Base-by-base conservation (phyloP, 73 alveolate species). In the Stentor coeruleus region DNA sequence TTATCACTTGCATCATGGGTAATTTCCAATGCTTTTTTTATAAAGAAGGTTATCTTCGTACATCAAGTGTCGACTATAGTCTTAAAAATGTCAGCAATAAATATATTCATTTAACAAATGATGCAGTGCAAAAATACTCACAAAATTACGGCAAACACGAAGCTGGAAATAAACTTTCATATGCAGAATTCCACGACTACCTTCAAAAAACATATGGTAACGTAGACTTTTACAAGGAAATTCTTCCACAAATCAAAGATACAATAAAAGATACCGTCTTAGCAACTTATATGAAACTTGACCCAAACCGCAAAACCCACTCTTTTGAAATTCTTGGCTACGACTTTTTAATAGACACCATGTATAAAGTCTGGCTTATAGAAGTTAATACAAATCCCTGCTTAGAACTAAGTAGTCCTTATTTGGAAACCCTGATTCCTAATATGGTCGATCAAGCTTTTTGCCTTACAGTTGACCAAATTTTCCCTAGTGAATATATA, bases 401-500 rank as follows among this genome's bases (percentile, higher is more conserved):
- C n/a, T 83, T 95, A 66, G 96, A 93, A 49, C 91, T 74, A 26
- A 90, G 94, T 31, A 91, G 90, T 58, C 90, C 88, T 11, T 91
- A 87, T 58, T 86, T 95, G 31, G 76, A 79, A 37, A 84, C 81
- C 39, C 72, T 95, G 74, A 88, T 95, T 33, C 99, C 99, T 38
- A 84, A 93, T 86, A 93, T 95, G 99, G 85, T 95, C 58, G 97
- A 93, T 83, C 95, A 93, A 89, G 98, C 98, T 0, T 91, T 93
- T 80, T 85, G 85, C 74, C 74, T 93, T 73, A 93, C 98, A n/a
- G 73, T 93, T 14, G 98, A 93, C 76, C 79, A 87, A 40, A 76
- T 86, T 59, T 92, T 86, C 55, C 86, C 86, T n/a, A 39, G 20
- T 20, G 66, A 49, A 20, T 49, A 20, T 20, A 14, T 59, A 36